Conservation (phyloP, 139 green algal species). For the Nannochloris sp. region DNA sequence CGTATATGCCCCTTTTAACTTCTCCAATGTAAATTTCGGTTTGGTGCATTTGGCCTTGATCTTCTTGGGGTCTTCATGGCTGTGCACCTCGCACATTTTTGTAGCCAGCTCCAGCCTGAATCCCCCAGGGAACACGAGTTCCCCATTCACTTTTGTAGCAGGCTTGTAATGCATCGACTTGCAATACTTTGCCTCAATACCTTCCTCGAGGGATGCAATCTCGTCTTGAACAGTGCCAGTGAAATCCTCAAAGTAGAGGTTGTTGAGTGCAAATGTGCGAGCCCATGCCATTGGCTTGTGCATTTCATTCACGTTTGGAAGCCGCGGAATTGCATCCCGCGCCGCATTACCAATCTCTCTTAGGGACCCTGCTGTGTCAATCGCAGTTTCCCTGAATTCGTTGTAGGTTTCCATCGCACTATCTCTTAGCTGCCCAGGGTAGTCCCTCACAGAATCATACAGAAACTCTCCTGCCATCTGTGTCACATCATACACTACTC, state of each 20-base stretch:
- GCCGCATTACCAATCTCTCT: background rate
- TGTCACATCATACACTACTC: background rate
- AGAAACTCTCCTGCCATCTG: background rate
- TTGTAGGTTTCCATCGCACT: background rate
- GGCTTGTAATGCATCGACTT: background rate
- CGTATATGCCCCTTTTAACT: conserved; percentile 10
- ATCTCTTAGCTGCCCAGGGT: background rate
- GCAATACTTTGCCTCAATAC: conserved; percentile 9
- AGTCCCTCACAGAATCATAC: background rate
- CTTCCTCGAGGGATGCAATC: conserved; percentile 3
- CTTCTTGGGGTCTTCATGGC: background rate
- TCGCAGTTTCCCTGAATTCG: background rate
- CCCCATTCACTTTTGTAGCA: conserved; percentile 11
- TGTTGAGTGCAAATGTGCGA: background rate
- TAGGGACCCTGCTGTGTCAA: background rate
- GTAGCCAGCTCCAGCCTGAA: conserved; percentile 10
- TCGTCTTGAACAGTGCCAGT: background rate
- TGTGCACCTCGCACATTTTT: conserved; percentile 3
- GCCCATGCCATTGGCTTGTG: background rate
- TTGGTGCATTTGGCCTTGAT: conserved; percentile 16
- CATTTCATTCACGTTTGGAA: background rate
- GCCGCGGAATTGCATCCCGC: background rate
- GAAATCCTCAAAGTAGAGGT: background rate
- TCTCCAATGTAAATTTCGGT: conserved; percentile 13
- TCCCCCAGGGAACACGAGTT: conserved; percentile 11